These are phyloP conservation scores for Melampsora americana DNA, from an alignment of 1,284 basidiomycete genomes.

Conservation along the genomic window DNA sequence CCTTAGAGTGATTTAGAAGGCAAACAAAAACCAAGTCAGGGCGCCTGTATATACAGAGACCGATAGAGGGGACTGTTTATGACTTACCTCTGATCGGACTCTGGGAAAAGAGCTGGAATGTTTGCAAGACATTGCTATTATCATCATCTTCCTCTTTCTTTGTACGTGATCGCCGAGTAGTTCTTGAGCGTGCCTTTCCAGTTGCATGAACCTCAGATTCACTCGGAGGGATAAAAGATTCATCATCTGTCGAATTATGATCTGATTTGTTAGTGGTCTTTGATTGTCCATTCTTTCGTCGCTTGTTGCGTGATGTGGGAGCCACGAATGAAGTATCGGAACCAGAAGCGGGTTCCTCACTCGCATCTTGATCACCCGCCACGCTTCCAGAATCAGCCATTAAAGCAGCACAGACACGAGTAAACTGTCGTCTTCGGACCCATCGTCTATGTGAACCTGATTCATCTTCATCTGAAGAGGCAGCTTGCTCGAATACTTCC, in stretches of 20 bases:
- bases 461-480: conserved; percentile 24
- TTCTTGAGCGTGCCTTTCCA: background rate
- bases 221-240: background rate
- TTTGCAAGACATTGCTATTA: background rate
- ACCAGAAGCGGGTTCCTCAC: conserved; percentile 3
- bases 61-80: background rate
- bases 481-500: conserved; percentile 30
- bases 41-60: background rate
- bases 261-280: background rate
- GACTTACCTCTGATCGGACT: conserved; percentile 20
- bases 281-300: background rate
- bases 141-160: background rate
- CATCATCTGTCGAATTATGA: background rate
- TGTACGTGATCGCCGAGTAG: background rate
- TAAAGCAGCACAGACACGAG: conserved; percentile 35
- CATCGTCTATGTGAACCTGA: background rate
- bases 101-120: background rate
- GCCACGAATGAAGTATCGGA: conserved; percentile 8
- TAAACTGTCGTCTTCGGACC: conserved; percentile 25
- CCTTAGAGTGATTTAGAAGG: background rate
- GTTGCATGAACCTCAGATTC: conserved; percentile 1
- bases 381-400: conserved; percentile 6
- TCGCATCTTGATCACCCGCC: conserved; percentile 14
- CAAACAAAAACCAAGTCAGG: background rate
- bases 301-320: conserved; percentile 2